Evolutionary conservation across 2,329 filamentous ascomycete species (phyloP), one percentile per base, ranked within the genome.

Genomic region (Allantophomopsis lycopodina): DNA sequence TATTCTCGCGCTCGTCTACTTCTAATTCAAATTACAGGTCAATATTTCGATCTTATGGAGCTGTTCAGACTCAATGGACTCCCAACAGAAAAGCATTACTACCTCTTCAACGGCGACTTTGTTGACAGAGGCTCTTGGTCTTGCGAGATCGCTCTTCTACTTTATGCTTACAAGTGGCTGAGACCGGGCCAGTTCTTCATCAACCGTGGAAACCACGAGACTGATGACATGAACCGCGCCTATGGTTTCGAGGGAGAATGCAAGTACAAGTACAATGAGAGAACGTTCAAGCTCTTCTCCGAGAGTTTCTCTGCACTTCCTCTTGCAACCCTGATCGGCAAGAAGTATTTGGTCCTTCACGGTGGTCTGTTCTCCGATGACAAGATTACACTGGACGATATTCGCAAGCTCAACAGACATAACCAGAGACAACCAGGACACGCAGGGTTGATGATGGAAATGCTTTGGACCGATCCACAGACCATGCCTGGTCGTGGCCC

Each of bases 241-340:
- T 98, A 98, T 57, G 91, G 91, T 14, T 98, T 98, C 54, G 91
- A 98, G 61, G 91, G 91, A 56, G 91, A 98, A 60, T 96, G 91
- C 69, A 91, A 89, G 61, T 85, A 86, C 51, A 98, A 98, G 65
- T 98, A 98, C 63, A 95, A 85, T 58, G 91, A 57, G 42, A 74
- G 84, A 35, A 76, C 86, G 21, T 98, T 96, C 74, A 96, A 94
- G 64, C 69, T 96, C 35, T 98, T 98, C 66, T 96, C 89, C 0
- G 91, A 98, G 60, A 93, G 87, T 45, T 98, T 98, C 70, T 95
- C 88, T 7, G 88, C 89, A 14, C 66, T 98, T 45, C 87, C 91
- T 0, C 64, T 98, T 40, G 91, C 91, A 6, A 96, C 91, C 0
- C 67, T 98, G 48, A 83, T 98, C 47, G 89, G 91, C 50, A 71